Base-by-base conservation (phyloP, 192 early-diverging fungal species). In the Rhizoclosmatium globosum region DNA sequence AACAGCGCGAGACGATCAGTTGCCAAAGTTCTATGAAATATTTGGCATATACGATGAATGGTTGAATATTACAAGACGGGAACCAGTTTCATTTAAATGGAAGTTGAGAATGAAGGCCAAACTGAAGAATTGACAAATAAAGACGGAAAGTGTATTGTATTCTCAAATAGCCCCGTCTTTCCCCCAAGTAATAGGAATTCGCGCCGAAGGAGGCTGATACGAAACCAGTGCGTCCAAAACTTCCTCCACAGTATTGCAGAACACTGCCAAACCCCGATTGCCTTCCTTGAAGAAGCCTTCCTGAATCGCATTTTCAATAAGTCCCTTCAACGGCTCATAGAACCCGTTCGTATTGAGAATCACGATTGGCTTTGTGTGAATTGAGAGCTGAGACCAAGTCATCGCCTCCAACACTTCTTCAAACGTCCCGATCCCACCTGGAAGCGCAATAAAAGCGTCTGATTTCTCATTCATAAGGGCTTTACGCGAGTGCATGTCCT, bases 401-500 rank as follows among this genome's bases (percentile, higher is more conserved):
- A 39, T 7, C 13, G 13, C 17, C 3, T 45, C 67, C 3, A 96
- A 81, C 60, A 96, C 82, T 80, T 97, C 96, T 77, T 97, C 95
- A 80, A 96, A 85, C 0, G 96, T 97, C 21, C 94, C 94, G 74
- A 87, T 92, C 3, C 96, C 96, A 23, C 96, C 96, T 1, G 96
- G 96, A 47, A 97, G 84, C 17, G 93, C 91, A 39, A 97, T 86
- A 74, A 96, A 97, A 2, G 91, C 94, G 67, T 87, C 83, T 21
- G 87, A 80, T 68, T 88, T 72, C 41, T 94, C 87, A 78, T 86
- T 89, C 92, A 97, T 93, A 77, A 86, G 76, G 38, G 79, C 81
- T 81, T 97, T 97, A 78, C 95, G 89, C 48, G 91, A 85, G 59
- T 95, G 94, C 95, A 97, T 95, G 82, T 92, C 92, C 11, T 41